These are phyloP conservation scores for Purpureocillium lavendulum DNA, from an alignment of 2,329 filamentous ascomycete species.

Conservation along the genomic window DNA sequence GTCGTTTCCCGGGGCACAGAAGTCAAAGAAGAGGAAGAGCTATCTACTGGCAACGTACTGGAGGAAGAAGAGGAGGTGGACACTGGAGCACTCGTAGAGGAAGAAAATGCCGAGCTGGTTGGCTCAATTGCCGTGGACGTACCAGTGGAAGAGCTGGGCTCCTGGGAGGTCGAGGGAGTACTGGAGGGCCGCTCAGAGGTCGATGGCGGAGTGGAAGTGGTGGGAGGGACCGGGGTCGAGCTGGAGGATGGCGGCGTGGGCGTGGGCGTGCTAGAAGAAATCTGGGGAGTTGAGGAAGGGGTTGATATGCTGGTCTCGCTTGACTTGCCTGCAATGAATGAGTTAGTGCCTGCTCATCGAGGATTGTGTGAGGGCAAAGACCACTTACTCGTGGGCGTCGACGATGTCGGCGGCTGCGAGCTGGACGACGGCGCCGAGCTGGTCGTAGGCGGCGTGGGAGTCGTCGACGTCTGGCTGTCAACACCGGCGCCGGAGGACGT, in stretches of 20 bases:
- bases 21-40: constrained; percentile 5
- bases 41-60: constrained; percentile 22
- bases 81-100: constrained; percentile 17
- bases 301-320: no score
- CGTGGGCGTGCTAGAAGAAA: not conserved
- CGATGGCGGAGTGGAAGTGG: constrained; percentile 1
- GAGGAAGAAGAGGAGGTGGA: constrained; percentile 21
- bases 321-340: no score
- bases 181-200: not conserved
- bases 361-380: no score
- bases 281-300: no score
- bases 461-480: no score
- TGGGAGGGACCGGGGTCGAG: constrained; percentile 4
- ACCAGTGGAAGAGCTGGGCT: constrained; percentile 13
- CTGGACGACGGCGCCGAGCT: no score
- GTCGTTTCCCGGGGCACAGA: constrained; percentile 11
- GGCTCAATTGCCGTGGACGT: constrained; percentile 17
- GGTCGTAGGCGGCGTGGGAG: no score
- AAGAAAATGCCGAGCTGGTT: constrained; percentile 20
- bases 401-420: no score
- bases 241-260: constrained; percentile 10
- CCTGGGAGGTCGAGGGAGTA: constrained; percentile 3
- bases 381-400: no score
- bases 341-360: no score
- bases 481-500: constrained; percentile 1